Evolutionary conservation across 257 asterid genomes (phyloP).

Genomic region (Plantago ovata): DNA sequence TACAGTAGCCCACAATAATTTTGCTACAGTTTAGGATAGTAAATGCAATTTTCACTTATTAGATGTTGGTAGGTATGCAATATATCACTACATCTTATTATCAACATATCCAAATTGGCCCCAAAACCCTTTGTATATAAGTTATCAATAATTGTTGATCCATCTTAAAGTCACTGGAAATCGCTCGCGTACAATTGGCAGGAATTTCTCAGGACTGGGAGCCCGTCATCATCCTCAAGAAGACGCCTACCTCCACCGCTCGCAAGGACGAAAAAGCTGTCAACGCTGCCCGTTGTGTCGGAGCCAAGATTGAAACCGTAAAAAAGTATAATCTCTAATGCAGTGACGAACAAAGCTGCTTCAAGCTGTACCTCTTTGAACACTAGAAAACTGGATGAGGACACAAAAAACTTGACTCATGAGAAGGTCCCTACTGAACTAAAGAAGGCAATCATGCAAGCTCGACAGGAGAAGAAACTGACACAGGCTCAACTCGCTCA

Average conservation of each 20-base stretch:
- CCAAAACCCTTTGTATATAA: too few species aligned
- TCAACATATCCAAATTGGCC: too few species aligned
- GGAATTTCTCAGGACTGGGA: constrained; percentile 89
- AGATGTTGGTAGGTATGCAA: too few species aligned
- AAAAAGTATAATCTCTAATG: constrained; percentile 65
- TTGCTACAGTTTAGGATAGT: too few species aligned
- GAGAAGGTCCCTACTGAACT: constrained; percentile 84
- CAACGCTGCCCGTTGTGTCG: constrained; percentile 94
- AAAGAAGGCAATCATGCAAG: constrained; percentile 86
- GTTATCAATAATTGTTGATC: too few species aligned
- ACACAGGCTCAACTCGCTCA: constrained; percentile 91
- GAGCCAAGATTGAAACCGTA: constrained; percentile 90
- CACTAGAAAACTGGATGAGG: constrained; percentile 93
- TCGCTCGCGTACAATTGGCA: too few species aligned
- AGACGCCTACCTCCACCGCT: constrained; percentile 89
- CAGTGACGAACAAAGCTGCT: constrained; percentile 88
- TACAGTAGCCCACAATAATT: too few species aligned
- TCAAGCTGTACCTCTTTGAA: constrained; percentile 65
- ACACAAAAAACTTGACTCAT: constrained; percentile 82
- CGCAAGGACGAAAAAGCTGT: constrained; percentile 94
- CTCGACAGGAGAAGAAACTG: constrained; percentile 78
- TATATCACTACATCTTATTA: too few species aligned
- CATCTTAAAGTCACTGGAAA: too few species aligned
- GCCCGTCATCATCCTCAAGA: constrained; percentile 83
- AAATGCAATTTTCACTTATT: too few species aligned